Evolutionary conservation across 768 basidiomycete genomes (phyloP), one percentile per base, ranked within the genome.

Genomic region (Lactifluus pinguis): DNA sequence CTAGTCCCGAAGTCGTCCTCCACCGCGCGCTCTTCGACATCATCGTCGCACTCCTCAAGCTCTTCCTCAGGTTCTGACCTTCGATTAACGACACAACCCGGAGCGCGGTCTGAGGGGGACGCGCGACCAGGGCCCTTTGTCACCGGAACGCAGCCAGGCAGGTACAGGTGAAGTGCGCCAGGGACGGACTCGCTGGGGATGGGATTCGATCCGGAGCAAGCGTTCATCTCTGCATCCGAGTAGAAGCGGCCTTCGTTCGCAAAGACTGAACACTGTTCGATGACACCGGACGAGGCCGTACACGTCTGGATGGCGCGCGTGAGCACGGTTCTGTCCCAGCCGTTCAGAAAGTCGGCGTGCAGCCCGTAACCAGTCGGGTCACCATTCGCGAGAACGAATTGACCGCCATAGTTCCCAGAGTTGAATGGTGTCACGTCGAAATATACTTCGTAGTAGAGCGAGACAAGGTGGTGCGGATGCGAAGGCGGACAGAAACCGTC

Each of bases 301-400:
- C 74, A 75, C 7, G 61, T 48, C 36, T 73, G 66, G 42, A 80
- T 64, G 9, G 77, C 79, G 15, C 60, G 61, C 50, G 69, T 66
- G n/a, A 81, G 74, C 13, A 77, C 66, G 19, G 63, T 69, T 0
- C 63, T 55, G 53, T 76, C 71, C 79, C 79, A 80, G 6, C 79
- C 76, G 57, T 74, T 73, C 59, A 70, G 66, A 61, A 74, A 76
- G 61, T 76, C 75, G 5, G 70, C 73, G 59, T 74, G 72, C 45
- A 72, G 66, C 21, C 75, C 76, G 61, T 73, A 75, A 3, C 77
- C 77, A 4, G 76, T 77, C 7, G 76, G 71, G 61, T 80, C 79
- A 32, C 76, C 76, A 55, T 73, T 73, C 14, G 78, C 69, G 39
- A 75, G 73, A 50, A 76, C 74, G 59, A 74, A 72, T 14, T 72